Conservation (phyloP, 208 protist genomes). For the Crithidia acanthocephali region DNA sequence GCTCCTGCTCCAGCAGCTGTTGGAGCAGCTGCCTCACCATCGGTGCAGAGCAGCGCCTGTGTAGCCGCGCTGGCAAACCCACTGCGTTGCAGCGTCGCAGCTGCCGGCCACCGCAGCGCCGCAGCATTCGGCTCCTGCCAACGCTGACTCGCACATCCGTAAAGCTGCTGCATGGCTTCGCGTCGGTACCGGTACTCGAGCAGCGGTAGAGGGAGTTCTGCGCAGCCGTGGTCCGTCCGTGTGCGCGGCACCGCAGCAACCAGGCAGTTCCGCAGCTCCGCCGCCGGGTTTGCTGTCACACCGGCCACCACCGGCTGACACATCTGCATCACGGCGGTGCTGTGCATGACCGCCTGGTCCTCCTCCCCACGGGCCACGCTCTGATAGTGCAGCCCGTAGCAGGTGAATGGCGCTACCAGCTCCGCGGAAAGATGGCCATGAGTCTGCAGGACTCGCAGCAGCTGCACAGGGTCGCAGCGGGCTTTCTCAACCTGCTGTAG, state of each 20-base stretch:
- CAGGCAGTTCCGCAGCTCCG: conserved; percentile 28
- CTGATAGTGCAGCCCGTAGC: conserved; percentile 25
- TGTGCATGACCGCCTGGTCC: conserved; percentile 17
- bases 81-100: conserved; percentile 21
- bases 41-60: conserved; percentile 8
- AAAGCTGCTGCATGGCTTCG: not conserved
- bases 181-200: conserved; percentile 8
- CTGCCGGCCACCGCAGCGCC: not conserved
- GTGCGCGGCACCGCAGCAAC: conserved; percentile 4
- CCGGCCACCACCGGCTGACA: conserved; percentile 15
- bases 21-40: no score
- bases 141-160: not conserved
- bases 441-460: conserved; percentile 16
- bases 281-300: conserved; percentile 12
- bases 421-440: conserved; percentile 23
- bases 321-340: conserved; percentile 22
- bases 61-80: conserved; percentile 29
- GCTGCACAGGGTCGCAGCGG: conserved; percentile 5
- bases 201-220: conserved; percentile 14
- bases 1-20: not conserved
- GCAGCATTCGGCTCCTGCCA: not conserved
- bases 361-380: conserved; percentile 19
- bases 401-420: conserved; percentile 22
- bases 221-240: not conserved
- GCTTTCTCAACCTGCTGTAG: conserved; percentile 13